These are phyloP conservation scores for Ogataea pilisensis DNA, from an alignment of 805 yeast species.

Conservation along the genomic window DNA sequence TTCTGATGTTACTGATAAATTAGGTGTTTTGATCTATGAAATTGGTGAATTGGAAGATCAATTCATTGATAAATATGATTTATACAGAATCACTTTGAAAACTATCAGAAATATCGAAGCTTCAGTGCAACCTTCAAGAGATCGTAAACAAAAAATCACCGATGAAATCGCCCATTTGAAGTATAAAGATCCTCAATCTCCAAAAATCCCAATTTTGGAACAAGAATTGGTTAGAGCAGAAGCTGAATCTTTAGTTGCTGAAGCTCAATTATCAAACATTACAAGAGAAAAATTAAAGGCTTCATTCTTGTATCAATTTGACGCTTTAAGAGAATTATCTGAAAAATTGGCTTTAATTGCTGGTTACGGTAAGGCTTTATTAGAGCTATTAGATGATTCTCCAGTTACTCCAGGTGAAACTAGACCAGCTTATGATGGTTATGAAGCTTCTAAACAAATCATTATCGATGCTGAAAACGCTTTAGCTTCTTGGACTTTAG, in stretches of 20 bases:
- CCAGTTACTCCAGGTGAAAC: slow-evolving; percentile 99
- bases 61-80: slow-evolving; percentile 96
- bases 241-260: slow-evolving; percentile 98
- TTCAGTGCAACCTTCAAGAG: slow-evolving; percentile 97
- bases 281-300: slow-evolving; percentile 98
- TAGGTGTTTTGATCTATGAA: slow-evolving; percentile 93
- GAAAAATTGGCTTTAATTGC: slow-evolving; percentile 97
- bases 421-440: slow-evolving; percentile 97
- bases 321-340: slow-evolving; percentile 88
- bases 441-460: slow-evolving; percentile 96
- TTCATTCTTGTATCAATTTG: slow-evolving; percentile 95
- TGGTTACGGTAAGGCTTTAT: slow-evolving; percentile 96
- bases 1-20: slow-evolving; percentile 93
- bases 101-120: slow-evolving; percentile 95
- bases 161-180: slow-evolving; percentile 96
- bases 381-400: slow-evolving; percentile 92
- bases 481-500: slow-evolving; percentile 94
- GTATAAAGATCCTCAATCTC: slow-evolving; percentile 97
- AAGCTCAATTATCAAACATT: slow-evolving; percentile 96
- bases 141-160: slow-evolving; percentile 95
- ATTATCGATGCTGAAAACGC: slow-evolving; percentile 96
- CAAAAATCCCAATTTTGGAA: slow-evolving; percentile 91
- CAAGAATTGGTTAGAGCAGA: slow-evolving; percentile 99
- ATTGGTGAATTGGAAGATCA: slow-evolving; percentile 98
- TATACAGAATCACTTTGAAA: slow-evolving; percentile 93